A percentile compares a stretch with the other conserved stretches of the same genome.
phyloP scores from a whole-genome alignment of 208 protist genomes.

The Willaertia magna region DNA sequence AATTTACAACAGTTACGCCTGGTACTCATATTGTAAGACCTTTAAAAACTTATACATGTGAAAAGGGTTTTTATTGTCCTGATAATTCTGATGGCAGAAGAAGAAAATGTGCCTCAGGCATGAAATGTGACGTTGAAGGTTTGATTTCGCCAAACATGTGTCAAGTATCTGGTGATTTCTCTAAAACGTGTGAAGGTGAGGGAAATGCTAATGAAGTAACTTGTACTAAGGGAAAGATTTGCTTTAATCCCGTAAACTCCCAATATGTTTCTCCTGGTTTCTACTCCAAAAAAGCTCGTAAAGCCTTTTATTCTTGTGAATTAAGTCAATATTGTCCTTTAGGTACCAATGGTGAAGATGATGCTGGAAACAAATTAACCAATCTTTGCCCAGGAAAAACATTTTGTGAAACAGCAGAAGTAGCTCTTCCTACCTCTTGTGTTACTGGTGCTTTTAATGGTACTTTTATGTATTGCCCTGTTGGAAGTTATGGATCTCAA shows the following conservation, averaged over 20 bases:
- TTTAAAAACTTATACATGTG: neutral
- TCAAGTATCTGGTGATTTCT: neutral
- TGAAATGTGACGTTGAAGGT: neutral
- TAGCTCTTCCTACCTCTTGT: neutral
- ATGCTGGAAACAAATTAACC: too few relatives aligned
- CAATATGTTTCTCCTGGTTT: neutral
- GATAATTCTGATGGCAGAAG: neutral
- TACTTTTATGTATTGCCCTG: neutral
- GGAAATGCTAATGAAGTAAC: neutral
- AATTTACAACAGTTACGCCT: neutral
- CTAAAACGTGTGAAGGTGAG: neutral
- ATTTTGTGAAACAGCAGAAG: too few relatives aligned
- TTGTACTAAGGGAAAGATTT: neutral
- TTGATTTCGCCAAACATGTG: neutral
- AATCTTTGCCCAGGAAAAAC: too few relatives aligned
- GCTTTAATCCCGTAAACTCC: neutral
- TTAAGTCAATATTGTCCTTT: neutral
- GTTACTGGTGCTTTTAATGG: neutral
- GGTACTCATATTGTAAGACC: neutral
- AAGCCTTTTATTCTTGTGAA: neutral
- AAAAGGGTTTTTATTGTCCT: neutral
- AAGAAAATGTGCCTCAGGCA: neutral
- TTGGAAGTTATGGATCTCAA: neutral
- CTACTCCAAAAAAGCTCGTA: neutral
- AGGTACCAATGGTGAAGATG: neutral